These are phyloP conservation scores for Cerrena zonata DNA, from an alignment of 1,284 basidiomycete genomes.

Conservation along the genomic window DNA sequence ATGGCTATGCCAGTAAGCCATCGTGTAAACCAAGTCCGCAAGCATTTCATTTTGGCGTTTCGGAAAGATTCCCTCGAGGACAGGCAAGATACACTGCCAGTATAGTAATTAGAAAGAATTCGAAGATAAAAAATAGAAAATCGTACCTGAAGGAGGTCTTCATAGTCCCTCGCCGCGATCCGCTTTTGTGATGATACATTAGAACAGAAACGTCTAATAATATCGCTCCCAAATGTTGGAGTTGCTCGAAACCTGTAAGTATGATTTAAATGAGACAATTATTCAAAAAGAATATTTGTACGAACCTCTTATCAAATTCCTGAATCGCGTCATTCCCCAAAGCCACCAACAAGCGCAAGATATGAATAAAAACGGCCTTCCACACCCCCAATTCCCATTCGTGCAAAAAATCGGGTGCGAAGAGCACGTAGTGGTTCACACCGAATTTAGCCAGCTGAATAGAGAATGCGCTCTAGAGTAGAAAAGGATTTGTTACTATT, in stretches of 20 bases:
- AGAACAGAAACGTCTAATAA: neutral
- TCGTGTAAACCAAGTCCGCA: neutral
- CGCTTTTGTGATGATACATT: neutral
- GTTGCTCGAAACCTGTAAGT: no score
- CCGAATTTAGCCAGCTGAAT: neutral
- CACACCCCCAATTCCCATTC: neutral
- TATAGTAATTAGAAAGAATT: neutral
- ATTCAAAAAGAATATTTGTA: neutral
- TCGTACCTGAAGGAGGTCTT: neutral
- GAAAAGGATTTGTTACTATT: neutral
- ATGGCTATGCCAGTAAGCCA: neutral
- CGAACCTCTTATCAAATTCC: neutral
- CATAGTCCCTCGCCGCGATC: neutral
- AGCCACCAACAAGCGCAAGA: neutral
- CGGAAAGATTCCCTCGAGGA: neutral
- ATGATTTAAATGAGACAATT: no score
- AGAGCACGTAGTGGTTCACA: neutral
- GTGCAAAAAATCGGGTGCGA: neutral
- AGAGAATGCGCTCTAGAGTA: neutral
- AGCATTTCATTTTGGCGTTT: neutral
- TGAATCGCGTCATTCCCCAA: neutral
- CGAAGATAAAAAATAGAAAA: neutral
- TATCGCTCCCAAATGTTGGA: no score
- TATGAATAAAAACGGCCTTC: neutral
- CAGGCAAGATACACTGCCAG: neutral